Evolutionary conservation across 805 yeast species (phyloP), one percentile per base, ranked within the genome.

Genomic region (Lachancea nothofagi): DNA sequence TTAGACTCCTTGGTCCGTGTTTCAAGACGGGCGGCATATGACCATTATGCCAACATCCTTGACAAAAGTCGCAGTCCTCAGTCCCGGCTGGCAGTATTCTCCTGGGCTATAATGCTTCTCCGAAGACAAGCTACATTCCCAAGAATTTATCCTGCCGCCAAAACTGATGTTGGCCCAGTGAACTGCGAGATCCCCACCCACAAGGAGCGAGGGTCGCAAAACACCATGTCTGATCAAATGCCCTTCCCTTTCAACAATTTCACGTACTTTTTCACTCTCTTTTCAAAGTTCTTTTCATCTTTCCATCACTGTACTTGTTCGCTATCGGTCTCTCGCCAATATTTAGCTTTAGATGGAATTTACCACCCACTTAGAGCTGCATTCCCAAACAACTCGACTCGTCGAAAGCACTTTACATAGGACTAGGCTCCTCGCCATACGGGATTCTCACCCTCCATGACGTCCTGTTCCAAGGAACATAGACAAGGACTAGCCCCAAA

Each of bases 261-360:
- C 67, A 65, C 68, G 67, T 64, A 59, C 67, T 64, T 55, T 62
- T 64, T 62, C 67, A 63, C 68, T 63, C 67, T 60, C 67, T 63
- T 62, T 62, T 62, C 67, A 63, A 61, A 61, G 66, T 63, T 54
- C 67, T 62, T 64, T 64, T 64, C 67, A 65, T 64, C 69, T 64
- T 63, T 65, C 67, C 67, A 55, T 65, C 67, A 65, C 68, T 61
- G 67, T 65, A 64, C 69, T 63, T 65, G 69, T 64, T 64, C 66
- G 67, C 67, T 65, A 65, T 64, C 69, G 67, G 69, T 64, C 67
- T 63, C 69, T 63, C 66, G 67, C 70, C 67, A 61, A 63, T 63
- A 64, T 64, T 64, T 61, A 65, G 69, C 68, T 59, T 65, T 62
- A 62, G 65, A 61, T 62, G 68, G 67, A 61, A 57, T 60, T 49